A percentile compares a stretch with the other conserved stretches of the same genome.
Evolutionary conservation across 345 rosid species (phyloP).

Genomic region (Aegle marmelos): DNA sequence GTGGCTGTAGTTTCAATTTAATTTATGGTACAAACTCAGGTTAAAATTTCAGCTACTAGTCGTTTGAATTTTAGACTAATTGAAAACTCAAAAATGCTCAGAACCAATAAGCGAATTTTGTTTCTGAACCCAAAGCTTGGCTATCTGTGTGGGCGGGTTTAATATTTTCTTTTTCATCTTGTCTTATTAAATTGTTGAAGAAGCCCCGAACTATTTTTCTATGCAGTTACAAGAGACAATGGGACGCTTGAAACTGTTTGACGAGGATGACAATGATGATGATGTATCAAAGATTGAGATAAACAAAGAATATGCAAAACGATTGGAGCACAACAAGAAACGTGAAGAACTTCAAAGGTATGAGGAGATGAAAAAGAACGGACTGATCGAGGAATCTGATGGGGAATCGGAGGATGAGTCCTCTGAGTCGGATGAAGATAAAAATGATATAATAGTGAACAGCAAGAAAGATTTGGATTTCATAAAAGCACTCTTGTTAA

Average conservation of each 20-base stretch:
- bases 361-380: conserved; percentile 47
- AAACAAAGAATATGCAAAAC: conserved; percentile 46
- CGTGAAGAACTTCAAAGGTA: conserved; percentile 62
- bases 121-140: too few species aligned
- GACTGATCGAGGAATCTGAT: conserved; percentile 26
- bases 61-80: too few species aligned
- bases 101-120: too few species aligned
- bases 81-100: too few species aligned
- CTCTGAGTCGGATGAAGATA: conserved; percentile 22
- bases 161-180: neutral
- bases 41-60: too few species aligned
- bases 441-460: conserved; percentile 11
- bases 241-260: conserved; percentile 40
- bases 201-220: neutral
- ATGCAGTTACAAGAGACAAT: neutral
- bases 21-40: too few species aligned
- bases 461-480: conserved; percentile 37
- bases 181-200: neutral
- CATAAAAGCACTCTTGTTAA: conserved; percentile 27
- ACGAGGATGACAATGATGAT: conserved; percentile 28
- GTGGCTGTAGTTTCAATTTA: too few species aligned
- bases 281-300: conserved; percentile 48
- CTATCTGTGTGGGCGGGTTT: neutral
- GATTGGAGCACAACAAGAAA: conserved; percentile 57
- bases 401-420: conserved; percentile 25